Evolutionary conservation across 2,329 filamentous ascomycete genomes (phyloP).

Genomic region (Macroventuria anomochaeta): DNA sequence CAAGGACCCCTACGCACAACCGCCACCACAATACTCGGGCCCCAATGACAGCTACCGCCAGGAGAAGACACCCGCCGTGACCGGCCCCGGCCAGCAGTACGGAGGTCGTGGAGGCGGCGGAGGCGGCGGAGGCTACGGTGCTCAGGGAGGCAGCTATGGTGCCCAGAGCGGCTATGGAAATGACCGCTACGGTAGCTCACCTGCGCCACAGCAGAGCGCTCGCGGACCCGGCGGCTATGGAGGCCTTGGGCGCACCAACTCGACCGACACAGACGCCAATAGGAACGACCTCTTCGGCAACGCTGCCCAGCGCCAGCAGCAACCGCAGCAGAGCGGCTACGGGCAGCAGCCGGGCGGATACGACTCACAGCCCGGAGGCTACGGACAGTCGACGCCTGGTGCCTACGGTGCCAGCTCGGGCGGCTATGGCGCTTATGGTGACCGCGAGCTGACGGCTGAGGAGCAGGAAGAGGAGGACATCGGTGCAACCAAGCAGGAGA

Average conservation of each 20-base stretch:
- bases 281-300: slow-evolving; percentile 70
- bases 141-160: slow-evolving; percentile 42
- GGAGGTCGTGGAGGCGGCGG: slow-evolving; percentile 51
- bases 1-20: slow-evolving; percentile 61
- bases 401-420: slow-evolving; percentile 32
- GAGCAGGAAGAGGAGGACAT: slow-evolving; percentile 75
- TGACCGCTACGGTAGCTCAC: slow-evolving; percentile 58
- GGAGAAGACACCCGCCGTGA: slow-evolving; percentile 54
- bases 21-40: slow-evolving; percentile 49
- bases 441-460: slow-evolving; percentile 82
- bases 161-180: slow-evolving; percentile 50
- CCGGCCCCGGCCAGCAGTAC: slow-evolving; percentile 51
- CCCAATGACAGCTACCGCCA: slow-evolving; percentile 44
- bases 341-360: slow-evolving; percentile 40
- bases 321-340: slow-evolving; percentile 48
- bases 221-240: slow-evolving; percentile 51
- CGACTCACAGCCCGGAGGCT: slow-evolving; percentile 33
- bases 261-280: slow-evolving; percentile 61
- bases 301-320: slow-evolving; percentile 58
- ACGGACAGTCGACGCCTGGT: slow-evolving; percentile 27
- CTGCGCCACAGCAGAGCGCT: slow-evolving; percentile 16
- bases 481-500: slow-evolving; percentile 74
- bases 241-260: slow-evolving; percentile 43
- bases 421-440: slow-evolving; percentile 63
- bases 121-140: slow-evolving; percentile 34